Base-by-base conservation (phyloP, 139 green algal species). In the Coelastrella sp. region DNA sequence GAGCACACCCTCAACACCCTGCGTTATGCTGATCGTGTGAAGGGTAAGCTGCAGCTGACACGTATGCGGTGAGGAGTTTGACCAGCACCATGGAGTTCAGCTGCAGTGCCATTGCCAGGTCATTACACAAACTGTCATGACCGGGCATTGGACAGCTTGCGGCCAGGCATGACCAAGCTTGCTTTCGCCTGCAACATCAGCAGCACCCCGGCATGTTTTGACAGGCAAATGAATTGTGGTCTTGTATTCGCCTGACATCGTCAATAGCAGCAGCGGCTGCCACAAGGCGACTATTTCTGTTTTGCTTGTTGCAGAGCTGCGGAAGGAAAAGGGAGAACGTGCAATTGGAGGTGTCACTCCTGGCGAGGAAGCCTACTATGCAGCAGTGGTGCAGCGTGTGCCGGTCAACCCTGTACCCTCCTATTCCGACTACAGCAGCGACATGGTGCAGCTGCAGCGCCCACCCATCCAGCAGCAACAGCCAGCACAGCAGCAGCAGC, bases 1-100 rank as follows among this genome's bases (percentile, higher is more conserved):
- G 98, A 99, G 95, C 97, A 99, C 94, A 99, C 98, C 7, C 96
- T 99, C 73, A 99, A 99, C 94, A 99, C 98, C 14, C 95, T 99
- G 85, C 93, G 98, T 32, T 99, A 99, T 89, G 97, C 98, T 8
- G 97, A 99, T 93, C 94, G 98, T 10, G 97, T 99, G n/a, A 99
- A 99, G 93, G 97, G 96, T 95, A 85, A 71, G 61, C 61, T 71
- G 61, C 61, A 19, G 61, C 61, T 71, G 61, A 10, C 8, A 71
- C 11, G 61, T 71, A 10, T 71, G 61, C 11, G 8, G 61, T 10
- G 11, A 22, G 19, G 17, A 78, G 32, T 47, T 47, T 47, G 32
- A 47, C 32, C 32, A 47, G 32, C 32, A 47, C 32, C 32, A 47
- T 47, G 32, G 32, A 47, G 32, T 47, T 47, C 32, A 47, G 32